Evolutionary conservation across 2,329 filamentous ascomycete species (phyloP), one percentile per base, ranked within the genome.

Genomic region (Colletotrichum sp.): DNA sequence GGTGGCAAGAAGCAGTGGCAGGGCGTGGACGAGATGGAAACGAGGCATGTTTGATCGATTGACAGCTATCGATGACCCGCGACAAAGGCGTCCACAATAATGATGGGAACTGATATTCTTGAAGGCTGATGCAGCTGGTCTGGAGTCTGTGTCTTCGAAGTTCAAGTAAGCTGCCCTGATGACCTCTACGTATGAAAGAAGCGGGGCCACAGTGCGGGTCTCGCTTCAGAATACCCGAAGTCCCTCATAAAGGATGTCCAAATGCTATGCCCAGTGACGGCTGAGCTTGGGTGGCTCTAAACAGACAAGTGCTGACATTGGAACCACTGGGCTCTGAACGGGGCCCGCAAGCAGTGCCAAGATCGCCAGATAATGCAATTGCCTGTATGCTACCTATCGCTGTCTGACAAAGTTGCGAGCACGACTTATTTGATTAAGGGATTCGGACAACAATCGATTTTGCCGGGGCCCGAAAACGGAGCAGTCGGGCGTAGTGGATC

Each of bases 1-100:
- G 25, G 80, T 82, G 25, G 81, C 83, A 22, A 83, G 74, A 4
- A 82, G 80, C 15, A 82, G 63, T 9, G 79, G 77, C 3, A 80
- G 80, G 52, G 80, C 78, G 63, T 83, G 82, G 3, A 28, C 61
- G n/a, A 34, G 61, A 4, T 65, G 61, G 34, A 65, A 65, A 11
- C 22, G 34, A 3, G 8, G 19, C 60, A 63, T 63, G 2, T 16
- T 63, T 30, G 22, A 52, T 52, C 1, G 1, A 52, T 22, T 0
- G 1, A 22, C 6, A 7, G 44, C 25, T 30, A 30, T 30, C 4
- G 55, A 30, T 59, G n/a, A 22, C 6, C 0, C 0, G n/a, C 1
- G 4, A 52, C 22, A 2, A 1, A 13, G 6, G n/a, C 11, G n/a
- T 13, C n/a, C 44, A 2, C n/a, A 36, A 22, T 2, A 48, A 48